Evolutionary conservation across 768 basidiomycete genomes (phyloP).

Genomic region (Termitomyces eurrhizus): DNA sequence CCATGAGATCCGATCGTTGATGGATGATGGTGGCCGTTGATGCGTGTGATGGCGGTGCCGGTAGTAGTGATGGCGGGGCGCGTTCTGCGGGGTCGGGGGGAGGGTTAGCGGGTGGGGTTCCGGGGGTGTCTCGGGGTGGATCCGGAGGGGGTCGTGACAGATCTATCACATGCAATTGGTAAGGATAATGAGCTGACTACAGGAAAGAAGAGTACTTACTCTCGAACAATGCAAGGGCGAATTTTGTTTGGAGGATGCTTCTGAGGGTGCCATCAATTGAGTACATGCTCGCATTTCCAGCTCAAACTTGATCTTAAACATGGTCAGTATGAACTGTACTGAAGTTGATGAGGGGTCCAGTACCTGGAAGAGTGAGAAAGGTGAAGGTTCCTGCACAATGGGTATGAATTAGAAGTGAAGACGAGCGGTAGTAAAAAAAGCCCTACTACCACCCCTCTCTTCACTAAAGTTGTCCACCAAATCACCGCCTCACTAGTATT

Average conservation of each 20-base stretch:
- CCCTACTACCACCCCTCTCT: slow-evolving; percentile 63
- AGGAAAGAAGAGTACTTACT: slow-evolving; percentile 32
- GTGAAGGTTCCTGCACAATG: slow-evolving; percentile 43
- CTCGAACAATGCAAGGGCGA: slow-evolving; percentile 62
- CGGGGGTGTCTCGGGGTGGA: too few relatives aligned
- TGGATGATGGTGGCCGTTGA: too few relatives aligned
- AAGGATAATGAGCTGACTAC: not conserved
- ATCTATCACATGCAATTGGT: slow-evolving; percentile 28
- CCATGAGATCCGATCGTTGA: too few relatives aligned
- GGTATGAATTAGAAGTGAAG: not conserved
- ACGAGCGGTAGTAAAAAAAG: too few relatives aligned
- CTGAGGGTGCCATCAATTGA: slow-evolving; percentile 55
- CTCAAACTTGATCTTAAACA: slow-evolving; percentile 49
- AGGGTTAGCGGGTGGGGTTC: too few relatives aligned
- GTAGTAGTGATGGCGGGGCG: too few relatives aligned
- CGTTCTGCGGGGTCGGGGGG: too few relatives aligned
- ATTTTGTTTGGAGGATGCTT: slow-evolving; percentile 53
- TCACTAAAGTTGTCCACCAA: slow-evolving; percentile 49
- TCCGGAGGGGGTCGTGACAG: slow-evolving; percentile 68
- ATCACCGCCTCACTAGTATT: slow-evolving; percentile 52
- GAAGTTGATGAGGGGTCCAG: not conserved
- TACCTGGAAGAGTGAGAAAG: slow-evolving; percentile 58
- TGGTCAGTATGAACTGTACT: not conserved
- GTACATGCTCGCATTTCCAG: slow-evolving; percentile 47
- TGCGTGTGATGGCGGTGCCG: too few relatives aligned